These are phyloP conservation scores for Talaromyces proteolyticus DNA, from an alignment of 495 filamentous ascomycete species.

Conservation along the genomic window DNA sequence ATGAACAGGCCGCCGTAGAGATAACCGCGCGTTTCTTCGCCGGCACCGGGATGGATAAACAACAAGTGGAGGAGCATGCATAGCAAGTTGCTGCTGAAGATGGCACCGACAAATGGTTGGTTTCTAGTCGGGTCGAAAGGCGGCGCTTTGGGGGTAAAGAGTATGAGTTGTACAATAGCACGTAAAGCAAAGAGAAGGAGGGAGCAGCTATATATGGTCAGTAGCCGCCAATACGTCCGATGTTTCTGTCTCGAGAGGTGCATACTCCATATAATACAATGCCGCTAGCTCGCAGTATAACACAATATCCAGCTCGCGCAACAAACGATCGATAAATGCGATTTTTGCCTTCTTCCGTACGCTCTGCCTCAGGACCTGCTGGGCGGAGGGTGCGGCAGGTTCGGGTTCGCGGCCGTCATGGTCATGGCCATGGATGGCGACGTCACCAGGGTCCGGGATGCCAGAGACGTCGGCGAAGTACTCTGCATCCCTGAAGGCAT, in stretches of 20 bases:
- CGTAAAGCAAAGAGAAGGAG: constrained; percentile 67
- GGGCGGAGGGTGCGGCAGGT: constrained; percentile 7
- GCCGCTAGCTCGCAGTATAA: constrained; percentile 75
- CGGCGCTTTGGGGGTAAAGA: constrained; percentile 73
- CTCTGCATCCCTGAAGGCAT: constrained; percentile 47
- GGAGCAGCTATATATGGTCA: constrained; percentile 59
- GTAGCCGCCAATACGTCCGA: too few relatives aligned
- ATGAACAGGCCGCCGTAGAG: constrained; percentile 80
- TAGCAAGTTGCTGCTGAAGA: constrained; percentile 63
- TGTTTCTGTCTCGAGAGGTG: too few relatives aligned
- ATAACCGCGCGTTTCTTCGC: constrained; percentile 73
- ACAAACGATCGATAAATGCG: constrained; percentile 62
- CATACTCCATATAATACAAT: constrained; percentile 90
- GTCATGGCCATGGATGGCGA: constrained; percentile 19
- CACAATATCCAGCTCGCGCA: constrained; percentile 71
- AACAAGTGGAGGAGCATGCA: constrained; percentile 69
- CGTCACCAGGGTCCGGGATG: constrained; percentile 27
- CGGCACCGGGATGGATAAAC: constrained; percentile 55
- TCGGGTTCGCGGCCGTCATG: constrained; percentile 4
- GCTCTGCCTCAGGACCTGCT: constrained; percentile 31
- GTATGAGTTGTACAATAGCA: constrained; percentile 63
- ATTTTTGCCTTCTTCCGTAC: constrained; percentile 33
- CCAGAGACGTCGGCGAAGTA: constrained; percentile 45
- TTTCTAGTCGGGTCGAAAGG: constrained; percentile 56
- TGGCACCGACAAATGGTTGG: constrained; percentile 62